Percentiles rank a stretch among this genome's conserved stretches.
These are phyloP conservation scores for Xylaria polymorpha DNA, from an alignment of 2,329 filamentous ascomycete genomes.

Conservation along the genomic window DNA sequence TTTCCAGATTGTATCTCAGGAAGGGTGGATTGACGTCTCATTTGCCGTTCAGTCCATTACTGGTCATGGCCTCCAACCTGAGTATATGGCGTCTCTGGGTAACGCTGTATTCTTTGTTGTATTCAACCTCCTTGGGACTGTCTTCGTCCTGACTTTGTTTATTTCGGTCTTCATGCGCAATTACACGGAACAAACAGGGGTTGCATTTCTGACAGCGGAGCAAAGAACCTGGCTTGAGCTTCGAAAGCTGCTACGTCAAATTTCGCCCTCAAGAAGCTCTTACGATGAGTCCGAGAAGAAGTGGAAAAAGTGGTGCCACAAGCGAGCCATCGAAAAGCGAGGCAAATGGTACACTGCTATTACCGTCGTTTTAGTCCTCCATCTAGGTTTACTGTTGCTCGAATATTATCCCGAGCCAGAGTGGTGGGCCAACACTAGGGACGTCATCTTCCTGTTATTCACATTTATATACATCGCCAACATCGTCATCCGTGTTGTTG, in stretches of 20 bases:
- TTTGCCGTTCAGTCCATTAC: constrained; percentile 85
- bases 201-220: constrained; percentile 94
- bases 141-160: constrained; percentile 96
- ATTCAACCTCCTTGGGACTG: constrained; percentile 95
- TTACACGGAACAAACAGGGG: constrained; percentile 97
- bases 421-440: constrained; percentile 77
- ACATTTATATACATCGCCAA: constrained; percentile 86
- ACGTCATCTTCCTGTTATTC: constrained; percentile 82
- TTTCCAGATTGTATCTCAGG: constrained; percentile 98
- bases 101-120: constrained; percentile 95
- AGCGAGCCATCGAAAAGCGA: constrained; percentile 91
- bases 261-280: constrained; percentile 93
- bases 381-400: constrained; percentile 83
- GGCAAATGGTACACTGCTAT: constrained; percentile 90
- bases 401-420: constrained; percentile 83
- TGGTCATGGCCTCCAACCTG: constrained; percentile 78
- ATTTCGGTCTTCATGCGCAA: constrained; percentile 99
- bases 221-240: constrained; percentile 97
- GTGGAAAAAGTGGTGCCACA: constrained; percentile 95
- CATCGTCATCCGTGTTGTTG: constrained; percentile 83
- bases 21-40: constrained; percentile 97
- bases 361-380: constrained; percentile 81
- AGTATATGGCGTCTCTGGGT: constrained; percentile 75
- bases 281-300: constrained; percentile 79
- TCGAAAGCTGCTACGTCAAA: constrained; percentile 89